Evolutionary conservation across 2,329 filamentous ascomycete genomes (phyloP).

Genomic region (Akanthomyces muscarius): DNA sequence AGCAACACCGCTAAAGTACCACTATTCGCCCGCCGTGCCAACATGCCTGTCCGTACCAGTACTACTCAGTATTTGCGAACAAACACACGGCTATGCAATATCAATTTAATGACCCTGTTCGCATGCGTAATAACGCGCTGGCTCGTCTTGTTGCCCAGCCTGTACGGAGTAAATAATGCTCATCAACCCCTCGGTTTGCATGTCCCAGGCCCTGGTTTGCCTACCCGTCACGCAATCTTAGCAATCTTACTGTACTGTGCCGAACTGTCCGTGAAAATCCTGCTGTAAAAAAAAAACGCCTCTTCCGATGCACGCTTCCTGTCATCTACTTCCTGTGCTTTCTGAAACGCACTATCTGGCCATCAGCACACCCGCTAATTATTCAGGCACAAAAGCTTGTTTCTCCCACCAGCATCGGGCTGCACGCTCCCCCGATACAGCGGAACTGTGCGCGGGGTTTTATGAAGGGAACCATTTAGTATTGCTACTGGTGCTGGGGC

Average conservation of each 20-base stretch:
- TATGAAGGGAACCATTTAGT: background rate
- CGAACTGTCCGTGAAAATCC: background rate
- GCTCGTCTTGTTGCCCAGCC: background rate
- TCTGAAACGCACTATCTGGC: slow-evolving; percentile 12
- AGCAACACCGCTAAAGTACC: background rate
- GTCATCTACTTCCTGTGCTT: background rate
- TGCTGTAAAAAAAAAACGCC: background rate
- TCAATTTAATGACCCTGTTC: background rate
- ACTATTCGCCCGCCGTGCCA: background rate
- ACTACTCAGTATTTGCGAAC: too few relatives aligned
- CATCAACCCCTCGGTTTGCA: background rate
- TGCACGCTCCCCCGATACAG: background rate
- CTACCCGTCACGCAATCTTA: background rate
- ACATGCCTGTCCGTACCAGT: too few relatives aligned
- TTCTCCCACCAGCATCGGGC: background rate
- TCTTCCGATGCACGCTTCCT: background rate
- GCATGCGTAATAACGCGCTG: background rate
- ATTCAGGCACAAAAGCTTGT: slow-evolving; percentile 12
- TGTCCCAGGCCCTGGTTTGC: background rate
- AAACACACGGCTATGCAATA: background rate
- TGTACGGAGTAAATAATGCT: too few relatives aligned
- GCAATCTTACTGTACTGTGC: background rate
- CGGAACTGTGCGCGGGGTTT: background rate
- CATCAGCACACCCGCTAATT: background rate
- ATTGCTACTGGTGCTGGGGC: background rate